Conservation (phyloP, 176 grass and related monocot genomes). For the Thinopyrum elongatum region DNA sequence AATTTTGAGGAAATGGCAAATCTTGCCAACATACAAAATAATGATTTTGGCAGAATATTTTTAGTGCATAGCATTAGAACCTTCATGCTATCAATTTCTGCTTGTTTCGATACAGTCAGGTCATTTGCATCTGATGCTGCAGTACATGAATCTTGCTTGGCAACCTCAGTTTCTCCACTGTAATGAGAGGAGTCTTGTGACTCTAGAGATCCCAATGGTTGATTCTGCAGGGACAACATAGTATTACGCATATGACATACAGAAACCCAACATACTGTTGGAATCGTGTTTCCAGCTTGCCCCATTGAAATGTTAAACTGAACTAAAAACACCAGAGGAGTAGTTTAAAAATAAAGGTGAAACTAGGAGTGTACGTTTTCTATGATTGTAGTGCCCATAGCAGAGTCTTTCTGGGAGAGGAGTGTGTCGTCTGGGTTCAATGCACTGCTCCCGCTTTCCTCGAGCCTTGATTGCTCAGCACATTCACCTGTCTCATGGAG, state of each 20-base stretch:
- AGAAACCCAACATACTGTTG: background rate
- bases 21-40: slow-evolving; percentile 25
- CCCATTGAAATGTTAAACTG: slow-evolving; percentile 3
- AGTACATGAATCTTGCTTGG: slow-evolving; percentile 15
- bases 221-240: slow-evolving; percentile 21
- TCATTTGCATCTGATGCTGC: background rate
- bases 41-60: slow-evolving; percentile 3
- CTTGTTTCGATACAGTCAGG: slow-evolving; percentile 21
- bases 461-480: background rate
- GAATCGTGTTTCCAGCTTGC: slow-evolving; percentile 4
- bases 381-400: slow-evolving; percentile 7
- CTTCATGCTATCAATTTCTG: slow-evolving; percentile 14
- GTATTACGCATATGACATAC: slow-evolving; percentile 2
- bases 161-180: slow-evolving; percentile 19
- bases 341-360: slow-evolving; percentile 2
- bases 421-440: background rate
- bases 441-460: background rate
- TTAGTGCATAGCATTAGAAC: background rate
- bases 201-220: background rate
- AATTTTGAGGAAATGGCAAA: slow-evolving; percentile 19
- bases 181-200: background rate
- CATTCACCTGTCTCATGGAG: slow-evolving; percentile 4
- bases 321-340: background rate
- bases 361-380: slow-evolving; percentile 15
- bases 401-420: slow-evolving; percentile 1